Conservation (phyloP, 352 stramenopile species). For the Globisporangium solare region DNA sequence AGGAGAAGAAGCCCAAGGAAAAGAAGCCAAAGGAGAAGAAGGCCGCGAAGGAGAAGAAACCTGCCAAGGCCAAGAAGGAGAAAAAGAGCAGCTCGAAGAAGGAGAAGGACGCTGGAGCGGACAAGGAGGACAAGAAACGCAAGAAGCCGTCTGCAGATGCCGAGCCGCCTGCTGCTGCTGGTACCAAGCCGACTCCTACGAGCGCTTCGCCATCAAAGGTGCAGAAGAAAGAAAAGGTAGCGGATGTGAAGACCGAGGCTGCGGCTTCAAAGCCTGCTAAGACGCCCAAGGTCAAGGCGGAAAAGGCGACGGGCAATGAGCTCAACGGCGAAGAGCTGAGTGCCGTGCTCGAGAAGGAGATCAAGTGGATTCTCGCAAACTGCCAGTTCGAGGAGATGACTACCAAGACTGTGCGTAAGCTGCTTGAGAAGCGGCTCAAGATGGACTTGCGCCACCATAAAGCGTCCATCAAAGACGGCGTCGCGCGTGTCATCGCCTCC, state of each 20-base stretch:
- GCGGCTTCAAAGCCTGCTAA: slow-evolving; percentile 1
- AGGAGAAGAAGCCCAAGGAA: slow-evolving; percentile 35
- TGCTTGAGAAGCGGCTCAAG: slow-evolving; percentile 61
- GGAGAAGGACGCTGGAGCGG: slow-evolving; percentile 5
- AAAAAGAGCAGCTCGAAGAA: slow-evolving; percentile 29
- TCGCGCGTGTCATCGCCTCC: slow-evolving; percentile 67
- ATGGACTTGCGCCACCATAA: slow-evolving; percentile 77
- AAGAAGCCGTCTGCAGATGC: slow-evolving; percentile 14
- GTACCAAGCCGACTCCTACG: neutral
- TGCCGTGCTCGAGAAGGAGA: slow-evolving; percentile 67
- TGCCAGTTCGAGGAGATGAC: slow-evolving; percentile 82
- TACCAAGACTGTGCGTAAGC: slow-evolving; percentile 72
- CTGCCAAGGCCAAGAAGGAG: slow-evolving; percentile 20
- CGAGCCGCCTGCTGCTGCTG: slow-evolving; percentile 2
- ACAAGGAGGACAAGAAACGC: slow-evolving; percentile 26
- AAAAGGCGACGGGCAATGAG: slow-evolving; percentile 7
- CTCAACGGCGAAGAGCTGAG: slow-evolving; percentile 41
- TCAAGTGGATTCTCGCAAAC: slow-evolving; percentile 74
- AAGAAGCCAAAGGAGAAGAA: slow-evolving; percentile 29
- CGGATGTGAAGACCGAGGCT: slow-evolving; percentile 34
- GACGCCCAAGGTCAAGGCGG: neutral
- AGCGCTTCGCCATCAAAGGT: slow-evolving; percentile 31
- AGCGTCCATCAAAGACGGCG: slow-evolving; percentile 66
- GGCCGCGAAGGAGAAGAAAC: slow-evolving; percentile 15
- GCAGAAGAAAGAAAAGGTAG: slow-evolving; percentile 29